Base-by-base conservation (phyloP, 306 rosid species). In the Vigna angularis region DNA sequence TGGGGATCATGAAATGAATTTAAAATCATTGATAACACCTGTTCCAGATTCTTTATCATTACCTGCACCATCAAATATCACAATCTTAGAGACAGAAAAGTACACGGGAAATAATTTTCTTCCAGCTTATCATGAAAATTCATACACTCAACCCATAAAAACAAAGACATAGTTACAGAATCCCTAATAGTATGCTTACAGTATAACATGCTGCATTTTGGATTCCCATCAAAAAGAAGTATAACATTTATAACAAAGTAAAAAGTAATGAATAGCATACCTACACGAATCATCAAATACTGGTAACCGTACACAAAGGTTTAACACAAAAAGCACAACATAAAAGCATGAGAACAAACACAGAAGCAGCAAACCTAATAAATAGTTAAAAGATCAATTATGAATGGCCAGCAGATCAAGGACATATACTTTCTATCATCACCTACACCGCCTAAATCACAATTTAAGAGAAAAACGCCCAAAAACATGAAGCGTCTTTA, bases 11-110 rank as follows among this genome's bases (percentile, higher is more conserved):
- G 78, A 84, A 90, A 90, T 14, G 93, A 85, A 73, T 59, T 90
- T 80, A 90, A 75, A 58, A 90, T 65, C 96, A 88, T 85, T 47
- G 96, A 80, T 28, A 90, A 83, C 56, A 90, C 88, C 17, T 85
- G 96, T 74, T 88, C 93, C 59, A 90, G 70, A 79, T 82, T 88
- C 76, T 82, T 87, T n/a, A 82, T 75, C 96, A 88, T 88, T 78
- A 90, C 91, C 96, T 90, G 86, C 83, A 73, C 49, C 80, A 72
- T 28, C 50, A 76, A 73, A 62, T 50, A 72, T 50, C 36, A 71
- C 65, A 12, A 52, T 69, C 26, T 65, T 65, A 75, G 63, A 26
- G 30, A 52, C 7, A 72, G 8, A 30, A 2, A 8, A 17, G 1
- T 5, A 8, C 20, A 13, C 8, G 16, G 10, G 30, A 22, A 61